Base-by-base conservation (phyloP, 179 eudicot species). In the Vitellaria paradoxa region DNA sequence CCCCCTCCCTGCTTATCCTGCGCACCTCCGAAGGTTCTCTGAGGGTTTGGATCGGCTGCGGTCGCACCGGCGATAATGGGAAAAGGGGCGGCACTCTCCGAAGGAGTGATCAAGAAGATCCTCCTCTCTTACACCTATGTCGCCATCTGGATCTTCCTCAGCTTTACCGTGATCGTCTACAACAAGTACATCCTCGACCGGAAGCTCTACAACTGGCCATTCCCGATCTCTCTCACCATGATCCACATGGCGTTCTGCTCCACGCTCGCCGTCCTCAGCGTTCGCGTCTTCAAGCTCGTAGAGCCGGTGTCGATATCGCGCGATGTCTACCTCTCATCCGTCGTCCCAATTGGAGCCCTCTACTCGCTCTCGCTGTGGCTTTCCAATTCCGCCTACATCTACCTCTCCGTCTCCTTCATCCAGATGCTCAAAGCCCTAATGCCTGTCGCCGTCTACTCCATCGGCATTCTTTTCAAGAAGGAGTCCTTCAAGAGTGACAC, bases 151-250 rank as follows among this genome's bases (percentile, higher is more conserved):
- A 93, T 93, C 87, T 89, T 88, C 87, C 79, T 93, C 14, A 83
- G 88, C 80, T 93, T 91, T 86, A 86, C 89, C 5, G 97, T 93
- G 4, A 93, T 91, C 74, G 92, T 93, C 8, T 93, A 91, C 94
- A 93, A 93, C 88, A 93, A 93, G 78, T 93, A 88, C 88, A 93
- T 93, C 85, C 82, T 93, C 14, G 97, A 93, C 78, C 91, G 90
- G 0, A 91, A 91, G 89, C 76, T 93, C 82, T 93, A 89, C 77
- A 88, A 91, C 65, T 93, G 94, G 94, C 97, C 97, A 0, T 91
- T 66, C 87, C 97, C 96, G 4, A 87, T 93, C 47, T 91, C 97
- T 0, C 96, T 93, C 8, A 93, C 96, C 68, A 91, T 93, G 93
- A 93, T 93, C 68, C 97, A 93, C 88, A 93, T 93, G 97, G 50